These are phyloP conservation scores for Phlegmacium glaucopus DNA, from an alignment of 768 basidiomycete species.

Conservation along the genomic window DNA sequence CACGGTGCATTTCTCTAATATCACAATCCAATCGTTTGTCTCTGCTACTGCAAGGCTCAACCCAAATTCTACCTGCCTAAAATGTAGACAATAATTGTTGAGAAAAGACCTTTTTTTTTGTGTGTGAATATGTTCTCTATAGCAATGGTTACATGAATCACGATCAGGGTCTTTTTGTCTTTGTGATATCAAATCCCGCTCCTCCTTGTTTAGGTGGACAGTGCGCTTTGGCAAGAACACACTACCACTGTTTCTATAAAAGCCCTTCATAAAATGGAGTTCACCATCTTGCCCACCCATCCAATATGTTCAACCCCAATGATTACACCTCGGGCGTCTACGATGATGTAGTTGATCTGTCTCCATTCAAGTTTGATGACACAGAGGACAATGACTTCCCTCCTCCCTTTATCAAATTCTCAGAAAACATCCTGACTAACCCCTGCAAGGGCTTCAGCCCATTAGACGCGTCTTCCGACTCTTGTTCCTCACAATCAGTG, in stretches of 20 bases:
- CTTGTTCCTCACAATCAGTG: background rate
- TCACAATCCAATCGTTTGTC: conserved; percentile 3
- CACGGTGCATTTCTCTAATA: conserved; percentile 2
- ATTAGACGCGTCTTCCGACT: background rate
- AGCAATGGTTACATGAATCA: background rate
- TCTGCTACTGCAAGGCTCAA: no score
- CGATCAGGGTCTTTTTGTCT: background rate
- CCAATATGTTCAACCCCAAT: no score
- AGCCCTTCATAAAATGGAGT: conserved; percentile 6
- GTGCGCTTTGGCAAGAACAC: background rate
- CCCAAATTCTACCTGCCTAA: background rate
- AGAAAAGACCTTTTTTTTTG: no score
- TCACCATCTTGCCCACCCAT: conserved; percentile 6
- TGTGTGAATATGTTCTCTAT: background rate
- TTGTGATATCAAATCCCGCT: background rate
- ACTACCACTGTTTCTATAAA: conserved; percentile 6
- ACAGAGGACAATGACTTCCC: no score
- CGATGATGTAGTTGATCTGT: no score
- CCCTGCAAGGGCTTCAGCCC: background rate
- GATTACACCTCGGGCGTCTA: no score
- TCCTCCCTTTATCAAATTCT: background rate
- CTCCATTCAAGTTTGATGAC: background rate
- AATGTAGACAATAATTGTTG: background rate
- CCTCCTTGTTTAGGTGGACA: background rate
- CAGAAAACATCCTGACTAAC: background rate